Conservation (phyloP, 768 basidiomycete genomes). For the Rhodotorula diobovata region DNA sequence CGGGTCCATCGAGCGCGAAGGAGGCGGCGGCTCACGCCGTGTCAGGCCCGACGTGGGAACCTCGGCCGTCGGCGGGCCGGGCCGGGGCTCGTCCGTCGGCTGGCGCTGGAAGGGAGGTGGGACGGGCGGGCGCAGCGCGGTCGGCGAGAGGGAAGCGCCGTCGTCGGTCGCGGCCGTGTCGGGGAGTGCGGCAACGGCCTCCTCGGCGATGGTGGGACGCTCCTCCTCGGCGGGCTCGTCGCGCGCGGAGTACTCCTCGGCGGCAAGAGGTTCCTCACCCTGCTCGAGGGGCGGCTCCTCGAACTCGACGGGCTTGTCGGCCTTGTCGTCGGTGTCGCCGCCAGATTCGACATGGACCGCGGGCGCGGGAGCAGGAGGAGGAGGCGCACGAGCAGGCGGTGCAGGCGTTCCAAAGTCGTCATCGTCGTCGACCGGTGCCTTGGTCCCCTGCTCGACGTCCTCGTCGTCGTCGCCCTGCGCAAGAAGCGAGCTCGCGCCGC, state of each 20-base stretch:
- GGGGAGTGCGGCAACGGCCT: neutral
- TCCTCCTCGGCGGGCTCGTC: neutral
- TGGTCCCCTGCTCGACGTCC: neutral
- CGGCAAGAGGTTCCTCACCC: conserved; percentile 5
- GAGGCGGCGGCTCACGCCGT: neutral
- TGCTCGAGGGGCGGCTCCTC: conserved; percentile 8
- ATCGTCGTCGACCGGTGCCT: conserved; percentile 4
- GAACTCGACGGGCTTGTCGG: neutral
- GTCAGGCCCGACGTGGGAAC: neutral
- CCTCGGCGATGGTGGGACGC: neutral
- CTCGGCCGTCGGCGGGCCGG: neutral
- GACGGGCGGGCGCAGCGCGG: conserved; percentile 5
- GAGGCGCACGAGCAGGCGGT: neutral
- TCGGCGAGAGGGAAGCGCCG: neutral
- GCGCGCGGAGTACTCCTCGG: neutral
- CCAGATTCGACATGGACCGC: no score
- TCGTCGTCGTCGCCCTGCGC: conserved; percentile 4
- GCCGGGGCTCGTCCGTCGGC: conserved; percentile 1
- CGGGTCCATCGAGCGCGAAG: neutral
- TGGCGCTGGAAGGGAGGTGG: conserved; percentile 21
- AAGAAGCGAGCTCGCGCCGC: conserved; percentile 1
- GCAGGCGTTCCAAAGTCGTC: conserved; percentile 26
- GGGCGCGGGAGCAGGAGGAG: no score
- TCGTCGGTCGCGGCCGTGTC: neutral
- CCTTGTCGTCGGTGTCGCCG: neutral